These are phyloP conservation scores for Exsudoporus frostii DNA, from an alignment of 768 basidiomycete species.

Conservation along the genomic window DNA sequence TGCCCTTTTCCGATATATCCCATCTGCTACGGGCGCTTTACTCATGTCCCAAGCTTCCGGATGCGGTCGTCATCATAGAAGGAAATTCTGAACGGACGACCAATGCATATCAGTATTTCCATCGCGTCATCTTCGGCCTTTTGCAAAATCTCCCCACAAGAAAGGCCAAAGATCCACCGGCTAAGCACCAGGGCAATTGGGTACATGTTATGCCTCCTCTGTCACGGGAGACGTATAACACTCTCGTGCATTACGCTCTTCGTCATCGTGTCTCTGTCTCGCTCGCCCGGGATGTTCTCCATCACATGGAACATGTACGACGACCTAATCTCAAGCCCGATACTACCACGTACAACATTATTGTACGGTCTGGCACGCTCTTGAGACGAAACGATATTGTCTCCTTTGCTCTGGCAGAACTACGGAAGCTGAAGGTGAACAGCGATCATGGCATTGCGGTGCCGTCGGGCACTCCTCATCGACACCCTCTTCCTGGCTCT, in stretches of 20 bases:
- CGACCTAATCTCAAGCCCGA: constrained; percentile 43
- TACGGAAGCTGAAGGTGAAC: constrained; percentile 28
- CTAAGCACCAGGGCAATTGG: constrained; percentile 1
- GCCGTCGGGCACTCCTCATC: neutral
- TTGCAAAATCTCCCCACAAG: constrained; percentile 32
- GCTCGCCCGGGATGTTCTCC: constrained; percentile 46
- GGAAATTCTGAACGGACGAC: constrained; percentile 24
- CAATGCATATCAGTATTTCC: constrained; percentile 47
- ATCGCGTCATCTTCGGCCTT: constrained; percentile 43
- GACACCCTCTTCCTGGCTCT: neutral
- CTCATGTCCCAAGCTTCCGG: constrained; percentile 39
- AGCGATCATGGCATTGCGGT: constrained; percentile 25
- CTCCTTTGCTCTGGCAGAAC: constrained; percentile 35
- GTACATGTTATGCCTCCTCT: constrained; percentile 31
- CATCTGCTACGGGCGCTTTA: constrained; percentile 47
- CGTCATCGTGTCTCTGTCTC: constrained; percentile 52
- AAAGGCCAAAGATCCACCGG: constrained; percentile 20
- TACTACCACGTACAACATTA: constrained; percentile 52
- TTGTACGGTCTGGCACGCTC: constrained; percentile 54
- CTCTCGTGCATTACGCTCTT: constrained; percentile 65
- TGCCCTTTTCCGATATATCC: constrained; percentile 45
- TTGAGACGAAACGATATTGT: constrained; percentile 44
- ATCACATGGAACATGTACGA: constrained; percentile 51
- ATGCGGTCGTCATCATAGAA: constrained; percentile 39
- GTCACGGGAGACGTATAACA: constrained; percentile 48